phyloP scores from a whole-genome alignment of 2,329 filamentous ascomycete species.

The Paramyrothecium roridum region DNA sequence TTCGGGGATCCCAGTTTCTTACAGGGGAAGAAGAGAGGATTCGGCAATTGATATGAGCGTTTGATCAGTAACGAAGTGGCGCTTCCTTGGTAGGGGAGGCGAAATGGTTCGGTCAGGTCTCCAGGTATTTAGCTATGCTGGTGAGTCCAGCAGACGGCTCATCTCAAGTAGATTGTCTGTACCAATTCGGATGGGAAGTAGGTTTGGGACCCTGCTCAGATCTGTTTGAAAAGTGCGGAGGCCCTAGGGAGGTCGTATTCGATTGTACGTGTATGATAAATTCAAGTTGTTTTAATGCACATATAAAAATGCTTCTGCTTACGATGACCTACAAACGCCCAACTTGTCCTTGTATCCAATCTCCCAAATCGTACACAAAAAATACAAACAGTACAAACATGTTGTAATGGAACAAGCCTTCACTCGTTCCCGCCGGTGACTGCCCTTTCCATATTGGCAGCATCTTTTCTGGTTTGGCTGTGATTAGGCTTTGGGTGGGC shows the following conservation, averaged over 20 bases:
- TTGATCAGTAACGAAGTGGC: constrained; percentile 25
- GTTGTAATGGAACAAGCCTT: neutral
- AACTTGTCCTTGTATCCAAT: neutral
- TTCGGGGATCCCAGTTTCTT: constrained; percentile 2
- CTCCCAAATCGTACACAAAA: neutral
- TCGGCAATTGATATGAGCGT: constrained; percentile 18
- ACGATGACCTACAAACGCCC: neutral
- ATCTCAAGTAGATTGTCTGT: constrained; percentile 7
- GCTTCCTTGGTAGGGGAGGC: constrained; percentile 4
- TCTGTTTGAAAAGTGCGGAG: constrained; percentile 12
- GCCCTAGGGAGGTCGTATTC: constrained; percentile 9
- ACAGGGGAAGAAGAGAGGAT: constrained; percentile 8
- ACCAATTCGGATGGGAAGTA: constrained; percentile 15
- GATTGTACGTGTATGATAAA: constrained; percentile 28
- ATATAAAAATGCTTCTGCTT: neutral
- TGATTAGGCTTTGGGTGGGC: constrained; percentile 44
- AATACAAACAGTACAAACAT: neutral
- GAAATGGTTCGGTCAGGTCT: neutral
- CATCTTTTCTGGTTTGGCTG: constrained; percentile 10
- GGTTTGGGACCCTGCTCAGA: constrained; percentile 20
- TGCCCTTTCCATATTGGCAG: neutral
- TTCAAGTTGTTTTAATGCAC: constrained; percentile 15
- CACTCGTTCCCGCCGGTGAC: neutral
- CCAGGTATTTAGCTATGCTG: constrained; percentile 1
- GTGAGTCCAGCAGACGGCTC: constrained; percentile 7